Base-by-base conservation (phyloP, 2,329 filamentous ascomycete species). In the Fusarium sp. region DNA sequence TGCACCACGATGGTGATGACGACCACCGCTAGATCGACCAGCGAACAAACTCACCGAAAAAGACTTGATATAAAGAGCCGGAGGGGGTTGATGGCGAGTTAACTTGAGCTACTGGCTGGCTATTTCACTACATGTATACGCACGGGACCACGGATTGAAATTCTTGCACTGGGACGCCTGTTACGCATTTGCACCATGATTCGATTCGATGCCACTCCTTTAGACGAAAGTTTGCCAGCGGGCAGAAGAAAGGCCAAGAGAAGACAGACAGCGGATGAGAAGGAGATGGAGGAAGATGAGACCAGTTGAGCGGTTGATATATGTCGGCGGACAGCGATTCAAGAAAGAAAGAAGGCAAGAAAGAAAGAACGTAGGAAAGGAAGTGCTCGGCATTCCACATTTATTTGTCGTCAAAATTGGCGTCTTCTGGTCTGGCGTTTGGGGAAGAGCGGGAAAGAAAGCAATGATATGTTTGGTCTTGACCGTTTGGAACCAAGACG, bases 1-100 rank as follows among this genome's bases (percentile, higher is more conserved):
- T 99, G 67, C 95, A 98, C 79, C 96, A 99, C 77, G 96, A 98
- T 61, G 96, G 93, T 14, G 95, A 97, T 73, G 92, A 93, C 54
- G 83, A 89, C 61, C 77, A 81, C 58, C 75, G 62, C 20, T 64
- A 65, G 27, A 54, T 59, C 16, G 57, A 65, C 31, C 65, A 65
- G 6, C 64, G 50, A 73, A 36, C 38, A 51, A 38, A 49, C 36
- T 38, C 38, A 25, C 10, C 18, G 3, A n/a, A 16, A 25, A 40
- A 34, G 50, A 11, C 33, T 51, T 51, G 44, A 34, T 33, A 14
- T 53, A 23, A 56, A 61, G 57, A 62, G 53, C 53, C 42, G 40
- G 50, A 50, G 57, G 55, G 67, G 42, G 54, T 36, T 55, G 58
- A 50, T 58, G 50, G 44, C 58, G 50, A 70, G 44, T 54, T 57